Conservation (phyloP, 768 basidiomycete genomes). For the Mrakia gelida region DNA sequence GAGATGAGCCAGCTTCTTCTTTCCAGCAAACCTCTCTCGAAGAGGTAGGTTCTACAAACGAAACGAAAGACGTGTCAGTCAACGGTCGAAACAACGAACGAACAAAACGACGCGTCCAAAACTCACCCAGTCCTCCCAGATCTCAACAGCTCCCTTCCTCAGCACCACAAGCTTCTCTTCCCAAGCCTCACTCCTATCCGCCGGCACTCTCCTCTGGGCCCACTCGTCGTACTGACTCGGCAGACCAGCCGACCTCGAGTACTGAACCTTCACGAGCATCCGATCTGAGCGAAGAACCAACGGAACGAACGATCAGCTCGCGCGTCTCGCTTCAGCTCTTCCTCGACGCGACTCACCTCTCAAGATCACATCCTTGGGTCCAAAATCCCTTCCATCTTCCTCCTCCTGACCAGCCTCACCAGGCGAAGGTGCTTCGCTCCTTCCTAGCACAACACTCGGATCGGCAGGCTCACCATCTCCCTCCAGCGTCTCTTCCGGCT, state of each 20-base stretch:
- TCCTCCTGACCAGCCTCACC: slow-evolving; percentile 2
- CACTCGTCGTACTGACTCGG: slow-evolving; percentile 26
- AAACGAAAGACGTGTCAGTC: not conserved
- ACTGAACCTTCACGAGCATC: slow-evolving; percentile 30
- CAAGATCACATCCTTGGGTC: slow-evolving; percentile 21
- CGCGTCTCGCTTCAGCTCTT: not conserved
- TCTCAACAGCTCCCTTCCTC: slow-evolving; percentile 27
- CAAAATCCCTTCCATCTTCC: slow-evolving; percentile 8
- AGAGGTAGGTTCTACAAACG: not conserved
- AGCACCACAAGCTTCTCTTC: slow-evolving; percentile 32
- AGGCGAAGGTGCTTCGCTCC: not conserved
- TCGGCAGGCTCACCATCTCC: slow-evolving; percentile 21
- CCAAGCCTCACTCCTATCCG: slow-evolving; percentile 27
- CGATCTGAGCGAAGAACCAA: not conserved
- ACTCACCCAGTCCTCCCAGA: slow-evolving; percentile 32
- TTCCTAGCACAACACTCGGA: slow-evolving; percentile 5
- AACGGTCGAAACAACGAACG: not conserved
- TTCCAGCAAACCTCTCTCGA: slow-evolving; percentile 18
- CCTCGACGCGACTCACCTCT: slow-evolving; percentile 17
- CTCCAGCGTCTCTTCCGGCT: not conserved
- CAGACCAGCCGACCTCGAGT: slow-evolving; percentile 12
- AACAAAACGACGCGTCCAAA: too few relatives aligned
- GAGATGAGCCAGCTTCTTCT: slow-evolving; percentile 27
- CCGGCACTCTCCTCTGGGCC: slow-evolving; percentile 23
- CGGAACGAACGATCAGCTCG: not conserved